Evolutionary conservation across 768 basidiomycete species (phyloP), one percentile per base, ranked within the genome.

Genomic region (Calocybe gangraenosa): DNA sequence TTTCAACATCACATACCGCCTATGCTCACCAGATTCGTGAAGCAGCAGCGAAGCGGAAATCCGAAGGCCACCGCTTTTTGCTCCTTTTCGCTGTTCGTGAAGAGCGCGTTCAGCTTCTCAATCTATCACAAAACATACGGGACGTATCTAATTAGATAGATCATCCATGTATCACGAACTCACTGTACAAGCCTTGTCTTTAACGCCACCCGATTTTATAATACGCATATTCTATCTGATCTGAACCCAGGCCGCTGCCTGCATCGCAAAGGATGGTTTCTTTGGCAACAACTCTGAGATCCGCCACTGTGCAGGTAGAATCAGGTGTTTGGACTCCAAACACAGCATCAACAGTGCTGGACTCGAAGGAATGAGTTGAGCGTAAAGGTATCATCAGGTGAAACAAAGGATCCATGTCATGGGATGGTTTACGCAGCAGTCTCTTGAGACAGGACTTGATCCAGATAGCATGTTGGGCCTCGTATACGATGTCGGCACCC

Each of bases 401-500:
- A 60, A 92, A 92, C 2, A 57, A 49, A 1, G 65, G 49, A 47
- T 58, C 55, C 2, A 42, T 35, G 15, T 34, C 31, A 4, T 14
- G 34, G 3, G 46, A 28, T 4, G 65, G 63, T 37, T 60, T 64
- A 33, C 55, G 60, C 5, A 92, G 73, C 13, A 81, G 67, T 11
- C 47, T 66, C 18, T 58, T 59, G 7, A 89, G 75, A 40, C 84
- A 86, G 0, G 60, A 55, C 50, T 76, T 78, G 52, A 92, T 84
- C 85, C 84, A 90, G 0, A 58, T 38, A 0, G 84, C 82, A 58
- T 92, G 89, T 20, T 74, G 62, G 0, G 78, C 67, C 54, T 91
- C 81, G 64, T 92, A 93, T 4, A 92, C 65, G 46, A 92, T 80
- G 55, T 93, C 89, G n/a, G 90, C 87, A 0, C 84, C 91, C 19